Base-by-base conservation (phyloP, 257 asterid species). In the Echium plantagineum region DNA sequence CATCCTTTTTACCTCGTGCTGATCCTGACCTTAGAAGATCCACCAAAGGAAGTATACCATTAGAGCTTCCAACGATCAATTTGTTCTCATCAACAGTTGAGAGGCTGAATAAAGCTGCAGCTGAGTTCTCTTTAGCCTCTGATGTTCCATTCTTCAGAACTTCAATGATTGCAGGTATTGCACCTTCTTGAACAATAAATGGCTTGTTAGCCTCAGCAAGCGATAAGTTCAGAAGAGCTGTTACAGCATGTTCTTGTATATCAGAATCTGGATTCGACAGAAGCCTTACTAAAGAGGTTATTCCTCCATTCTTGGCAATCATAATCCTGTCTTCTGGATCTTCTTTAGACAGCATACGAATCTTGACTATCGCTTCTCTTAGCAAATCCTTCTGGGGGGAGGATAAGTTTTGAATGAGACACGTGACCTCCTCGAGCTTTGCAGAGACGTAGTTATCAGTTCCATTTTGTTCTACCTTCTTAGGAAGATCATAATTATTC, bases 1-100 rank as follows among this genome's bases (percentile, higher is more conserved):
- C 93, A 19, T 87, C 98, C 48, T 91, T 91, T 35, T 82, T 91
- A 5, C 98, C 98, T 54, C 96, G 63, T 46, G 85, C 72, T 7
- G 96, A 83, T 8, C 96, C 95, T 0, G 48, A 63, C 53, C 65
- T 62, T 3, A 91, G 60, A 57, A 91, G 64, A 2, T 72, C 69
- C 21, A 91, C 75, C 68, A 87, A 38, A 2, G 96, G 91, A 0
- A 84, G 95, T 51, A 91, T 91, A 24, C 98, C 96, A 16, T 85
- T 64, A 55, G 81, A 65, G 2, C 38, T 35, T 4, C 96, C 98
- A 15, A 90, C 84, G 65, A 69, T 81, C 16, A 74, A 77, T 73
- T 82, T 87, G 71, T 90, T 90, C 49, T 85, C 96, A 38, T 87
- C 81, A 12, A 87, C 83, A 94, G 85, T 85, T 12, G 98, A 90